phyloP scores from a whole-genome alignment of 108 stramenopile species.

The Nannochloropsis salina region DNA sequence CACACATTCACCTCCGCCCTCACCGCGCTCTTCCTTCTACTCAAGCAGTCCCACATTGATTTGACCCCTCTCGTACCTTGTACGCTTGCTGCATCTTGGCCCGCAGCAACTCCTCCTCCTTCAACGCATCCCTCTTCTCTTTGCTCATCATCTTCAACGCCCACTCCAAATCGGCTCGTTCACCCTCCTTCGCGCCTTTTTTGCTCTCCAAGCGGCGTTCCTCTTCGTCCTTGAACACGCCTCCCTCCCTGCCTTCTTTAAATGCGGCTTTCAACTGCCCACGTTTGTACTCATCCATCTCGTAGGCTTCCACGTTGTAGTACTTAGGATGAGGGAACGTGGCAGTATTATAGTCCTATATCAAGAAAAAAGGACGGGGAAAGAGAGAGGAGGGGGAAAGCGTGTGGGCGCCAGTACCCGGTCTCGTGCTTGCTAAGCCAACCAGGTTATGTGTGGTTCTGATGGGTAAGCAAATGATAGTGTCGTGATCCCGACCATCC shows the following conservation, averaged over 20 bases:
- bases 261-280: background rate
- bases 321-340: background rate
- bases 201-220: background rate
- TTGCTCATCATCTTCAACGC: background rate
- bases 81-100: constrained; percentile 4
- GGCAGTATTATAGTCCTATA: background rate
- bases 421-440: too few species aligned
- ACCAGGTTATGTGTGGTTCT: too few species aligned
- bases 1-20: too few species aligned
- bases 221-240: background rate
- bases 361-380: background rate
- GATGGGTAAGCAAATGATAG: too few species aligned
- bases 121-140: background rate
- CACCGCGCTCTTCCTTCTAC: too few species aligned
- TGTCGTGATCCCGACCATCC: too few species aligned
- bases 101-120: background rate
- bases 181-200: background rate
- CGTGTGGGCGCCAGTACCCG: background rate
- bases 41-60: too few species aligned
- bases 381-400: background rate
- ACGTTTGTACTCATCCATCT: background rate
- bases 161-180: background rate
- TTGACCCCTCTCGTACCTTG: background rate
- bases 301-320: background rate
- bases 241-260: background rate